phyloP scores from a whole-genome alignment of 73 alveolate species.

The Diophrys appendiculata region DNA sequence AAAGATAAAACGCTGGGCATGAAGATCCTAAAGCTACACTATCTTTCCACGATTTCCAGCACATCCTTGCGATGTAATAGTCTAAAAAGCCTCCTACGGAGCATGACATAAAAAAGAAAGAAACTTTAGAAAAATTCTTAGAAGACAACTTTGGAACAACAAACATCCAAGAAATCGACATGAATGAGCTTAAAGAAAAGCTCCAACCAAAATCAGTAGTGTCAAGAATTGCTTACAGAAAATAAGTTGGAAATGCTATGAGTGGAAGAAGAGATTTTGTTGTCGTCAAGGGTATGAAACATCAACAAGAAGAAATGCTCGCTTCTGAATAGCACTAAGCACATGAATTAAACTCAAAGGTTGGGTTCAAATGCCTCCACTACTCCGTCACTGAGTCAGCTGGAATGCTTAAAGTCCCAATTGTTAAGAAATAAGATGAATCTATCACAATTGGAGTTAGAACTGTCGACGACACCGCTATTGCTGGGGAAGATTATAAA shows the following conservation, averaged over 20 bases:
- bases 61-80: slow-evolving; percentile 6
- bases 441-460: slow-evolving; percentile 44
- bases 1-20: neutral
- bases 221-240: slow-evolving; percentile 39
- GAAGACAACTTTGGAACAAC: slow-evolving; percentile 27
- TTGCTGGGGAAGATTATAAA: slow-evolving; percentile 39
- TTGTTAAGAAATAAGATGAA: slow-evolving; percentile 30
- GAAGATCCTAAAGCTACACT: neutral
- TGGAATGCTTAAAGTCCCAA: slow-evolving; percentile 36
- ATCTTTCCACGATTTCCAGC: slow-evolving; percentile 15
- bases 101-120: slow-evolving; percentile 1
- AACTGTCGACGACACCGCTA: slow-evolving; percentile 56
- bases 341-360: slow-evolving; percentile 19
- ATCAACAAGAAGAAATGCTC: slow-evolving; percentile 4
- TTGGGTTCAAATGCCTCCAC: slow-evolving; percentile 60
- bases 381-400: slow-evolving; percentile 59
- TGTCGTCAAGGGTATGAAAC: slow-evolving; percentile 24
- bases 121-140: slow-evolving; percentile 26
- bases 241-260: slow-evolving; percentile 22
- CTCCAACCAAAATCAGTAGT: slow-evolving; percentile 36
- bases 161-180: slow-evolving; percentile 24
- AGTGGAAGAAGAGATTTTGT: slow-evolving; percentile 25
- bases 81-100: neutral
- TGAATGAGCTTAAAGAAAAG: slow-evolving; percentile 18
- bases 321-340: neutral